A percentile compares a stretch with the other conserved stretches of the same genome.
These are phyloP conservation scores for Paraphysoderma sedebokerense DNA, from an alignment of 371 early-diverging fungal species.

Conservation along the genomic window DNA sequence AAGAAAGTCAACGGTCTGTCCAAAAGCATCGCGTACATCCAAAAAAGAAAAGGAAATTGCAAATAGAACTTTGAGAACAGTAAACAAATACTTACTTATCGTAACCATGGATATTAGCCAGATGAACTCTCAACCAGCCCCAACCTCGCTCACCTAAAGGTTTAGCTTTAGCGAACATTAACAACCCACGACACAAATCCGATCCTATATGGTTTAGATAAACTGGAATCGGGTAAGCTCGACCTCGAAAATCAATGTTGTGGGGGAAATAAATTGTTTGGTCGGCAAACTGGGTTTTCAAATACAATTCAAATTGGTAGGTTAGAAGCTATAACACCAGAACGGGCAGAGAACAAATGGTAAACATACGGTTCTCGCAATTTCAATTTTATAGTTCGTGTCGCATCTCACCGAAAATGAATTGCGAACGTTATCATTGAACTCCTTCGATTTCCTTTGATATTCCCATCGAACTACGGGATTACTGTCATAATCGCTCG, in stretches of 20 bases:
- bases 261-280: constrained; percentile 92
- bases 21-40: background rate
- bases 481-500: constrained; percentile 48
- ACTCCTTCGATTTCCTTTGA: constrained; percentile 21
- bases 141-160: constrained; percentile 74
- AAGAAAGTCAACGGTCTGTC: constrained; percentile 12
- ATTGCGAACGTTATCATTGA: constrained; percentile 40
- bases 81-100: constrained; percentile 54
- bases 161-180: constrained; percentile 65
- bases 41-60: background rate
- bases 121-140: constrained; percentile 87
- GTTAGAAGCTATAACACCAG: background rate
- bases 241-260: constrained; percentile 93
- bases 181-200: constrained; percentile 85
- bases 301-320: background rate
- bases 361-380: constrained; percentile 66
- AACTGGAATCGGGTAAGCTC: constrained; percentile 93
- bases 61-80: background rate
- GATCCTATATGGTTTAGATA: constrained; percentile 91
- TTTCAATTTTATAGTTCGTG: constrained; percentile 89
- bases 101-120: constrained; percentile 82
- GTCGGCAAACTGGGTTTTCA: constrained; percentile 41
- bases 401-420: constrained; percentile 76
- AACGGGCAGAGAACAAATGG: background rate
- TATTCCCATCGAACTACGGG: constrained; percentile 28